A percentile compares a stretch with the other conserved stretches of the same genome.
These are phyloP conservation scores for Oryza officinalis DNA, from an alignment of 176 grass and related monocot species.

Conservation along the genomic window DNA sequence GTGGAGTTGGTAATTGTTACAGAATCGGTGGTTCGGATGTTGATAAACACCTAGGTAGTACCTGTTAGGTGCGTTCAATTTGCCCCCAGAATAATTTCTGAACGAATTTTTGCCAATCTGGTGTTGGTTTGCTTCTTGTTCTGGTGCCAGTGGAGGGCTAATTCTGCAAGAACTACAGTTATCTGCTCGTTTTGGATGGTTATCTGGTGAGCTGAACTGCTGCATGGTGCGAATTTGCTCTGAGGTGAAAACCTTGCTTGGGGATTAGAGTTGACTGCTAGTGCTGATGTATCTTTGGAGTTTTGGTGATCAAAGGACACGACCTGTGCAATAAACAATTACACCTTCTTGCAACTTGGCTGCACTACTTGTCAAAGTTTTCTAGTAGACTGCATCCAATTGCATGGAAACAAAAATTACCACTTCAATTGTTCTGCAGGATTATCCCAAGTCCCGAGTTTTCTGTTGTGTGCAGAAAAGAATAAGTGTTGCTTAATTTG, in stretches of 20 bases:
- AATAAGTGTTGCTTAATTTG: neutral
- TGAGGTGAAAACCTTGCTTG: neutral
- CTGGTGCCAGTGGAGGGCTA: neutral
- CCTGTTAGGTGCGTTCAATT: neutral
- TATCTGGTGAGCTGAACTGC: conserved; percentile 3
- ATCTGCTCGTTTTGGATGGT: conserved; percentile 13
- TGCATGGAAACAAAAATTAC: neutral
- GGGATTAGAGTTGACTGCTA: neutral
- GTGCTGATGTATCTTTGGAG: neutral
- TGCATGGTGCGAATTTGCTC: conserved; percentile 2
- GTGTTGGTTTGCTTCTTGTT: neutral
- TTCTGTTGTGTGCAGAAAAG: neutral
- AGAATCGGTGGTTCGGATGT: neutral
- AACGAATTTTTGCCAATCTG: neutral
- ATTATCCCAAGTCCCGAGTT: neutral
- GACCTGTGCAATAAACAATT: neutral
- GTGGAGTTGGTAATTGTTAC: neutral
- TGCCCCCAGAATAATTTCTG: neutral
- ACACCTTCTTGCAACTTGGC: neutral
- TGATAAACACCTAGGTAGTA: neutral
- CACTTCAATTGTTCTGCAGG: conserved; percentile 8
- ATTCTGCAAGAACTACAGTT: neutral
- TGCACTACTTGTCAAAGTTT: neutral
- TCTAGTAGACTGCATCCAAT: neutral
- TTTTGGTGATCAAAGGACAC: neutral